Percentiles rank a stretch among this genome's conserved stretches.
These are phyloP conservation scores for Diaporthe velutina DNA, from an alignment of 2,329 filamentous ascomycete genomes.

Conservation along the genomic window DNA sequence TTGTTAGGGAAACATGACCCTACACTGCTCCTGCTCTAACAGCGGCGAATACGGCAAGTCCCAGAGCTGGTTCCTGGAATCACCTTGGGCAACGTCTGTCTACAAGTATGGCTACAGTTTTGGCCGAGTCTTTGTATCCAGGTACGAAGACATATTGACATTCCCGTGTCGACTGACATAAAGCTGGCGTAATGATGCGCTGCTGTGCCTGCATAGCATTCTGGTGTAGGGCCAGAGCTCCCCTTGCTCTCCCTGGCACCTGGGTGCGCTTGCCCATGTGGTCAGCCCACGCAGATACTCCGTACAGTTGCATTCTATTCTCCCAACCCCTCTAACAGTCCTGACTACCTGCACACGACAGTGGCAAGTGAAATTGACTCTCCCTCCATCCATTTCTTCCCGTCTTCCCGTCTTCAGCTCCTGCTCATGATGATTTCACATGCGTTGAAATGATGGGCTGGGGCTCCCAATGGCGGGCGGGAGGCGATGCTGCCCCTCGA, in stretches of 20 bases:
- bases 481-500: slow-evolving; percentile 12
- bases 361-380: not conserved
- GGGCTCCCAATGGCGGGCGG: slow-evolving; percentile 27
- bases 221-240: not conserved
- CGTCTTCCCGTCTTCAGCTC: not conserved
- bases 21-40: not conserved
- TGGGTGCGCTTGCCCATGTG: not conserved
- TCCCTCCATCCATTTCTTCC: too few species aligned
- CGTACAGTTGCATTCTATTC: not conserved
- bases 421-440: slow-evolving; percentile 33
- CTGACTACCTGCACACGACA: not conserved
- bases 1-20: not conserved
- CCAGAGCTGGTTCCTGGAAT: not conserved
- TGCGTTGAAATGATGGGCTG: slow-evolving; percentile 29
- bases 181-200: not conserved
- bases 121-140: not conserved
- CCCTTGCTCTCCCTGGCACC: not conserved
- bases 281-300: not conserved
- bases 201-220: not conserved
- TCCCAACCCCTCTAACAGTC: slow-evolving; percentile 3
- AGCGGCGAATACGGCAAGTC: not conserved
- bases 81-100: not conserved
- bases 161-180: not conserved
- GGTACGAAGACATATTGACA: not conserved
- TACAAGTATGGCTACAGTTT: not conserved